Evolutionary conservation across 352 stramenopile species (phyloP).

Genomic region (Phytophthora tubulina): DNA sequence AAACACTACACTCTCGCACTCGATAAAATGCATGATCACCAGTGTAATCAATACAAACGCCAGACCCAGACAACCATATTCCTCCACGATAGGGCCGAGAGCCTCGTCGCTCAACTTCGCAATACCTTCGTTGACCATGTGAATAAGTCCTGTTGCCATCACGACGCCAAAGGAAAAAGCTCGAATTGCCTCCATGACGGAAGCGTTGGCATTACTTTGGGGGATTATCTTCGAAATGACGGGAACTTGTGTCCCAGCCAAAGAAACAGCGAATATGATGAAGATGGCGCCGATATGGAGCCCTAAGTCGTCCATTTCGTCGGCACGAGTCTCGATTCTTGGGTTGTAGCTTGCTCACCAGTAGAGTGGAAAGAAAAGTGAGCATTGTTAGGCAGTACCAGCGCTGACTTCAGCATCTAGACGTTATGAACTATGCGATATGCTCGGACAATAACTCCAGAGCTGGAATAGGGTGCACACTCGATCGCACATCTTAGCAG

Average conservation of each 20-base stretch:
- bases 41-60: conserved; percentile 66
- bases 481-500: conserved; percentile 1
- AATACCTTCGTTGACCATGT: conserved; percentile 67
- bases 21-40: conserved; percentile 68
- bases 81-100: conserved; percentile 50
- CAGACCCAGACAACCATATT: conserved; percentile 60
- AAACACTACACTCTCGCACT: conserved; percentile 69
- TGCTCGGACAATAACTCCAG: conserved; percentile 17
- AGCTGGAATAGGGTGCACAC: conserved; percentile 1
- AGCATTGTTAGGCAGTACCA: not conserved
- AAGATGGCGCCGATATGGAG: conserved; percentile 56
- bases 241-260: conserved; percentile 44
- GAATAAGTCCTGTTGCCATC: conserved; percentile 68
- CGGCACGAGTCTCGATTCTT: not conserved
- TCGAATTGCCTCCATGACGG: conserved; percentile 54
- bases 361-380: conserved; percentile 20
- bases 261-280: conserved; percentile 55
- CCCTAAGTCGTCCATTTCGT: conserved; percentile 31
- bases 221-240: conserved; percentile 44
- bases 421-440: conserved; percentile 21
- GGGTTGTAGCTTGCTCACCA: not conserved
- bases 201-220: conserved; percentile 23
- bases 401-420: conserved; percentile 11
- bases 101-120: conserved; percentile 61
- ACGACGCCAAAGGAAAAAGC: conserved; percentile 69